phyloP scores from a whole-genome alignment of 768 basidiomycete genomes.

The Harrya chromipes region DNA sequence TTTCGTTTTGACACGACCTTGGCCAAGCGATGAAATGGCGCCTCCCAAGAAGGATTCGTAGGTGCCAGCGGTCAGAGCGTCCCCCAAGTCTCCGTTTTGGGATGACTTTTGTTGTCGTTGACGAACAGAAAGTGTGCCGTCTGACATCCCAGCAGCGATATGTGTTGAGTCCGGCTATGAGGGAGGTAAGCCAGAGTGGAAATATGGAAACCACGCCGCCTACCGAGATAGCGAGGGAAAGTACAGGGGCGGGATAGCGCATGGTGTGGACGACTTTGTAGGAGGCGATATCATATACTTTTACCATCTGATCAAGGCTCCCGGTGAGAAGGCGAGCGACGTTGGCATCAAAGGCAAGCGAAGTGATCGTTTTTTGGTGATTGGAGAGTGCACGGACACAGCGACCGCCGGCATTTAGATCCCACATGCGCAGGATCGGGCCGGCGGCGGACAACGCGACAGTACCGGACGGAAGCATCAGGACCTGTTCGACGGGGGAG shows the following conservation, averaged over 20 bases:
- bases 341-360: conserved; percentile 74
- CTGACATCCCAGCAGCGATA: conserved; percentile 95
- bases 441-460: conserved; percentile 84
- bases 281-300: conserved; percentile 92
- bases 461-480: conserved; percentile 89
- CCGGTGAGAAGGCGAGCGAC: conserved; percentile 84
- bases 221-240: conserved; percentile 90
- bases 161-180: conserved; percentile 92
- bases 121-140: conserved; percentile 96
- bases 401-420: conserved; percentile 85
- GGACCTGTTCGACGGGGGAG: conserved; percentile 84
- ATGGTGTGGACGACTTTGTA: conserved; percentile 98
- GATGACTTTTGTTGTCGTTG: conserved; percentile 75
- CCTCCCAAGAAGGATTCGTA: conserved; percentile 68
- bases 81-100: conserved; percentile 44
- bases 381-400: conserved; percentile 92
- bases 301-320: conserved; percentile 95
- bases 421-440: conserved; percentile 93
- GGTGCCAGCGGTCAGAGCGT: conserved; percentile 47
- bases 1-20: conserved; percentile 49
- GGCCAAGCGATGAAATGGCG: conserved; percentile 52
- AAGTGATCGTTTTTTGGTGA: conserved; percentile 96
- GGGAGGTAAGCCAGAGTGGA: conserved; percentile 5
- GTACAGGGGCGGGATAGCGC: conserved; percentile 92
- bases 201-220: conserved; percentile 1